A percentile compares a stretch with the other conserved stretches of the same genome.
These are phyloP conservation scores for Paracoccidioides lutzii DNA, from an alignment of 2,329 filamentous ascomycete genomes.

Conservation along the genomic window DNA sequence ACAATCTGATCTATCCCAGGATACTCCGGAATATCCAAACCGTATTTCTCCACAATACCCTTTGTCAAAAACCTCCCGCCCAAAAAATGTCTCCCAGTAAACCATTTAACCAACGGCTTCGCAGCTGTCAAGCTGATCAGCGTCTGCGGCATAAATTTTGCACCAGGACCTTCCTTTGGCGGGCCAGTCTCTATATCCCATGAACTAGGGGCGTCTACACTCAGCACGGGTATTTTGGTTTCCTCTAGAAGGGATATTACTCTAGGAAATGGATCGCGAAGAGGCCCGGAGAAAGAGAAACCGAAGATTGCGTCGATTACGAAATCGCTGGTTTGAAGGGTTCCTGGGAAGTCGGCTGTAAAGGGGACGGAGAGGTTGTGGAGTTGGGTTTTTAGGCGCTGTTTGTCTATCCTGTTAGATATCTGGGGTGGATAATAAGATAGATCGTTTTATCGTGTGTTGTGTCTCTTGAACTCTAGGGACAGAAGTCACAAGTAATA, in stretches of 20 bases:
- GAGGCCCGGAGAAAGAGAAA: slow-evolving; percentile 83
- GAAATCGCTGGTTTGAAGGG: slow-evolving; percentile 59
- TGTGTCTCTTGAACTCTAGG: too few species aligned
- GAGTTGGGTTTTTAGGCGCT: slow-evolving; percentile 76
- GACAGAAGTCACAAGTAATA: not conserved
- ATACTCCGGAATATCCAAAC: slow-evolving; percentile 70
- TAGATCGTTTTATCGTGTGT: too few species aligned
- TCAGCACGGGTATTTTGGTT: slow-evolving; percentile 63
- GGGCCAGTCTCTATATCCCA: slow-evolving; percentile 89
- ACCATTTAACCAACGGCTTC: slow-evolving; percentile 76
- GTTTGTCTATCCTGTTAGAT: slow-evolving; percentile 4
- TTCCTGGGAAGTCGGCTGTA: slow-evolving; percentile 57
- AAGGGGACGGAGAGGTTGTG: slow-evolving; percentile 73
- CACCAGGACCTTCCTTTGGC: slow-evolving; percentile 54
- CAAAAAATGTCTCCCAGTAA: slow-evolving; percentile 74
- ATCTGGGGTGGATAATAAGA: not conserved
- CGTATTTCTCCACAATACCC: slow-evolving; percentile 70
- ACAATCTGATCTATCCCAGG: slow-evolving; percentile 79
- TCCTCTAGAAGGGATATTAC: slow-evolving; percentile 68
- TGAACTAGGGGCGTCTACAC: slow-evolving; percentile 84
- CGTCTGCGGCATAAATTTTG: slow-evolving; percentile 64
- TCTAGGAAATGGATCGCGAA: slow-evolving; percentile 78
- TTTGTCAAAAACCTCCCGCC: slow-evolving; percentile 79
- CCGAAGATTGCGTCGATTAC: slow-evolving; percentile 90
- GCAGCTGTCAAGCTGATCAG: slow-evolving; percentile 85